Conservation (phyloP, 2,329 filamentous ascomycete genomes). For the Chrysosporium keratinophilum region DNA sequence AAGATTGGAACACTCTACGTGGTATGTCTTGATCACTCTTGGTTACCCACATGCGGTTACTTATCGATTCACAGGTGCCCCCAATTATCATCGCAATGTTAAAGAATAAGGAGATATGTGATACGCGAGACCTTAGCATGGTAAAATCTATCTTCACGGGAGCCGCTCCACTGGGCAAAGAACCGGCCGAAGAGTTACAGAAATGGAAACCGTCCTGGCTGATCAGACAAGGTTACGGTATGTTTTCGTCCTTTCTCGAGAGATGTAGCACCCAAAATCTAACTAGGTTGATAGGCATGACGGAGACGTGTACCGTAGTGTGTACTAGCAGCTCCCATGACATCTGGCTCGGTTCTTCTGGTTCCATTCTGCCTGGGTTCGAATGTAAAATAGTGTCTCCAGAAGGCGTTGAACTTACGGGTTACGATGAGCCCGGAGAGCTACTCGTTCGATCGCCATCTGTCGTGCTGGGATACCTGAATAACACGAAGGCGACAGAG, state of each 20-base stretch:
- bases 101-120: slow-evolving; percentile 50
- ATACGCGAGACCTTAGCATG: slow-evolving; percentile 61
- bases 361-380: slow-evolving; percentile 55
- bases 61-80: slow-evolving; percentile 47
- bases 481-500: slow-evolving; percentile 71
- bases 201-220: slow-evolving; percentile 54
- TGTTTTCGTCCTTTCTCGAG: slow-evolving; percentile 12
- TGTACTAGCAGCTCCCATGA: slow-evolving; percentile 49
- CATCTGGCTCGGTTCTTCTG: slow-evolving; percentile 60
- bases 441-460: slow-evolving; percentile 67
- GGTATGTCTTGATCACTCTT: slow-evolving; percentile 36
- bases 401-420: slow-evolving; percentile 60
- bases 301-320: slow-evolving; percentile 65
- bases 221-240: slow-evolving; percentile 63
- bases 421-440: slow-evolving; percentile 66
- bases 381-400: slow-evolving; percentile 56
- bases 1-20: slow-evolving; percentile 59
- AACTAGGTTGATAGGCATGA: slow-evolving; percentile 47
- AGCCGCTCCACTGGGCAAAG: slow-evolving; percentile 65
- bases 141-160: slow-evolving; percentile 60
- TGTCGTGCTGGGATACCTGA: slow-evolving; percentile 71
- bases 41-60: neutral
- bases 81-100: slow-evolving; percentile 71
- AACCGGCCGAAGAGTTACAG: slow-evolving; percentile 56
- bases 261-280: neutral